phyloP scores from a whole-genome alignment of 2,329 filamentous ascomycete genomes.

The Aspergillus uvarum region DNA sequence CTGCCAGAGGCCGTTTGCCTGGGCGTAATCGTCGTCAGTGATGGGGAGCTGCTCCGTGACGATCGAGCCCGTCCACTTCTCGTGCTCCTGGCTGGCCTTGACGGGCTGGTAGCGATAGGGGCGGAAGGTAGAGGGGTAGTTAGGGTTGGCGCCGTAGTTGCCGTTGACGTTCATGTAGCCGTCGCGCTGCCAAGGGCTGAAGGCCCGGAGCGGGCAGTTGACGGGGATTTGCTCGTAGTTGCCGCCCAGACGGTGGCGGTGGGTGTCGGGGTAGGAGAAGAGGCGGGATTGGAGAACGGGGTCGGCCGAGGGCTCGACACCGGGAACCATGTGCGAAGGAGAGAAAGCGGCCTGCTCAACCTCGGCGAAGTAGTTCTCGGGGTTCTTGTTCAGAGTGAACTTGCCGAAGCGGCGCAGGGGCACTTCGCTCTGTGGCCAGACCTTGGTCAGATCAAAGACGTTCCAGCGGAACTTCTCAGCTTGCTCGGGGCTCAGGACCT shows the following conservation, averaged over 20 bases:
- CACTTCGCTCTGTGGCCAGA: constrained; percentile 65
- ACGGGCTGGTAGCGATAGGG: constrained; percentile 39
- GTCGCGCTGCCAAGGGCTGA: constrained; percentile 69
- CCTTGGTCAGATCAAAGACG: constrained; percentile 68
- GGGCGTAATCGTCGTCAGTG: constrained; percentile 47
- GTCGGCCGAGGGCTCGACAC: constrained; percentile 68
- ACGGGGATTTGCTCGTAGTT: constrained; percentile 67
- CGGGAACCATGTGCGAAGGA: constrained; percentile 65
- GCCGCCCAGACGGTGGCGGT: constrained; percentile 61
- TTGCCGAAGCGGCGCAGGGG: constrained; percentile 62
- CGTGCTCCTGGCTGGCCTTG: constrained; percentile 45
- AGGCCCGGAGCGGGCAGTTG: constrained; percentile 55
- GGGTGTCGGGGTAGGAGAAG: constrained; percentile 70
- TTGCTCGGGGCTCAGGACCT: constrained; percentile 62
- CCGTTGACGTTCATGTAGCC: constrained; percentile 67
- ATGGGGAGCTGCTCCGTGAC: constrained; percentile 43
- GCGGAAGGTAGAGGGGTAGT: constrained; percentile 50
- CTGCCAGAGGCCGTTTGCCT: constrained; percentile 46
- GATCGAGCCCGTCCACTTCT: constrained; percentile 45
- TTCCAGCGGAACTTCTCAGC: constrained; percentile 62
- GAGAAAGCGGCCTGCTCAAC: constrained; percentile 71
- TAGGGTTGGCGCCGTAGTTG: constrained; percentile 62
- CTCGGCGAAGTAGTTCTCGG: constrained; percentile 67
- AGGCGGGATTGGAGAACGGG: constrained; percentile 68
- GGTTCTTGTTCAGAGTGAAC: constrained; percentile 65